These are phyloP conservation scores for Zoysia pacifica DNA, from an alignment of 176 grass and related monocot genomes.

Conservation along the genomic window DNA sequence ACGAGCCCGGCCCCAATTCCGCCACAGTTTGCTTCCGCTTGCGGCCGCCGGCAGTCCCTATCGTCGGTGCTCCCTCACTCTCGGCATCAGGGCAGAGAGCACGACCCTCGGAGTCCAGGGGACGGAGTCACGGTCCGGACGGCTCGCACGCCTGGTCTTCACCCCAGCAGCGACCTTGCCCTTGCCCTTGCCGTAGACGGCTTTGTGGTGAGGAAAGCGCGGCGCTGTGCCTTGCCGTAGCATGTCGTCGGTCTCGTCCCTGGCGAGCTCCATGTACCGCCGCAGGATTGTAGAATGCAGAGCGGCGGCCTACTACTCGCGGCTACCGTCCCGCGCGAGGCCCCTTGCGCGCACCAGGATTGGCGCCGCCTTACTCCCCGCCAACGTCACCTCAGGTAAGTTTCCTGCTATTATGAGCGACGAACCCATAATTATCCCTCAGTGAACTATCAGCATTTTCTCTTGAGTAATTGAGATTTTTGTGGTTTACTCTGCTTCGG, in stretches of 20 bases:
- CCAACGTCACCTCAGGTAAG: constrained; percentile 34
- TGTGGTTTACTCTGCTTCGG: background rate
- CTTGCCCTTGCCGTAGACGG: background rate
- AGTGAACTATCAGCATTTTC: background rate
- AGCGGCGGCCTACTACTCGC: background rate
- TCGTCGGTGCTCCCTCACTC: background rate
- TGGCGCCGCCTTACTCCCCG: constrained; percentile 11
- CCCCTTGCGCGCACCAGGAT: constrained; percentile 29
- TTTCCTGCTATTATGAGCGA: background rate
- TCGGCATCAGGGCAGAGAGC: background rate
- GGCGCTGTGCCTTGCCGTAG: background rate
- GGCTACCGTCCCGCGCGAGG: constrained; percentile 39
- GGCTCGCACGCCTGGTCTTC: background rate
- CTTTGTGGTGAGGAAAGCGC: background rate
- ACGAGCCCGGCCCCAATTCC: background rate
- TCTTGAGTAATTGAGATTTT: background rate
- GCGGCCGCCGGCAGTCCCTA: background rate
- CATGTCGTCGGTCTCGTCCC: constrained; percentile 9
- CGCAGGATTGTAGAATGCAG: constrained; percentile 40
- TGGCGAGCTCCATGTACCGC: constrained; percentile 41
- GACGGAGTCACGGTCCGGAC: background rate
- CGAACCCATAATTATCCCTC: background rate
- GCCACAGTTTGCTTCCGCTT: background rate
- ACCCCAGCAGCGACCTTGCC: background rate
- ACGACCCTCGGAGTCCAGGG: background rate